phyloP scores from a whole-genome alignment of 2,329 filamentous ascomycete species.

The Cladosporium sphaerospermum region DNA sequence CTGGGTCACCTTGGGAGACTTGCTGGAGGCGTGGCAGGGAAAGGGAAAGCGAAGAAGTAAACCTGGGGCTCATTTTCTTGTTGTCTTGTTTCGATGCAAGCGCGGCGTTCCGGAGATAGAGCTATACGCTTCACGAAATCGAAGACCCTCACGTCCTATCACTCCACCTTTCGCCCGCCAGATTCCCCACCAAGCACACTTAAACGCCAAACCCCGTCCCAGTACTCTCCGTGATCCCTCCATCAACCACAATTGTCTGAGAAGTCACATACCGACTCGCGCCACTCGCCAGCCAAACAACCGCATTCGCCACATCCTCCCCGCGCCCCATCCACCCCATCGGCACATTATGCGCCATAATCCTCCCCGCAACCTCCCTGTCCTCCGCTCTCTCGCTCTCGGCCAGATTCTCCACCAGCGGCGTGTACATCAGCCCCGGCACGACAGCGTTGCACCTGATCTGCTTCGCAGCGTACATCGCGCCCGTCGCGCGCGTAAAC shows the following conservation, averaged over 20 bases:
- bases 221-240: slow-evolving; percentile 23
- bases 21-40: slow-evolving; percentile 7
- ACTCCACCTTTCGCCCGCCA: too few species aligned
- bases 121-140: not conserved
- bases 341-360: slow-evolving; percentile 52
- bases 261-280: slow-evolving; percentile 81
- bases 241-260: slow-evolving; percentile 53
- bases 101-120: not conserved
- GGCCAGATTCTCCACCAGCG: slow-evolving; percentile 42
- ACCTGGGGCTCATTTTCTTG: not conserved
- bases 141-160: not conserved
- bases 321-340: slow-evolving; percentile 54
- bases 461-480: slow-evolving; percentile 42
- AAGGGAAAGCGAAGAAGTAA: slow-evolving; percentile 11
- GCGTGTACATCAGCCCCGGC: slow-evolving; percentile 52
- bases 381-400: slow-evolving; percentile 40
- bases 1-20: not conserved
- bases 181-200: not conserved
- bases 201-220: slow-evolving; percentile 17
- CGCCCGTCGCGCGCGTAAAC: slow-evolving; percentile 28
- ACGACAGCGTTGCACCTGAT: slow-evolving; percentile 50
- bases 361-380: slow-evolving; percentile 45
- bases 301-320: slow-evolving; percentile 70
- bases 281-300: slow-evolving; percentile 78
- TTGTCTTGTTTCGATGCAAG: not conserved